These are phyloP conservation scores for Oxytropis ochrocephala DNA, from an alignment of 306 rosid genomes.

Conservation along the genomic window DNA sequence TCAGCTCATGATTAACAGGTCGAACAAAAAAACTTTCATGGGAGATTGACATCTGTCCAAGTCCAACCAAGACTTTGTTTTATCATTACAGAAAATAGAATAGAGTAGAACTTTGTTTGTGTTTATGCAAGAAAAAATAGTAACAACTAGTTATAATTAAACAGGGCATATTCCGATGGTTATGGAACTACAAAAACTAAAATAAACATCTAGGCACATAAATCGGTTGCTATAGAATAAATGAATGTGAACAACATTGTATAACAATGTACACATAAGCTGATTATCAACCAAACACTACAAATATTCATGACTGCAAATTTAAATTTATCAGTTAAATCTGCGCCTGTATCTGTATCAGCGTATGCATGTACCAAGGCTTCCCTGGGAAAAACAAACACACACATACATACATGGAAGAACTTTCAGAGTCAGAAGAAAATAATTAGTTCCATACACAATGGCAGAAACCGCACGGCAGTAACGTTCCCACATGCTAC, in stretches of 20 bases:
- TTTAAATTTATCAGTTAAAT: not conserved
- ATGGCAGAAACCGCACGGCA: slow-evolving; percentile 92
- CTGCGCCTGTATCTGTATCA: not conserved
- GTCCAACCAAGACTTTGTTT: no score
- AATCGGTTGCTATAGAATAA: not conserved
- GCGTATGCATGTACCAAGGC: not conserved
- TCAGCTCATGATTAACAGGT: not conserved
- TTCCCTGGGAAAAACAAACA: not conserved
- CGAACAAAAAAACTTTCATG: not conserved
- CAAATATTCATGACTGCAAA: not conserved
- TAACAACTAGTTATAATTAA: not conserved
- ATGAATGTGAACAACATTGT: slow-evolving; percentile 3
- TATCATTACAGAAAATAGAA: not conserved
- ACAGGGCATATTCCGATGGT: not conserved
- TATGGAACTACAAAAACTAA: not conserved
- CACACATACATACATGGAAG: not conserved
- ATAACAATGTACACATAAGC: not conserved
- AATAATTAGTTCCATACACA: slow-evolving; percentile 48
- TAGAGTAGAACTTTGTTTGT: slow-evolving; percentile 4
- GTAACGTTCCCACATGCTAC: slow-evolving; percentile 97
- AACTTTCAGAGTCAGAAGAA: slow-evolving; percentile 7
- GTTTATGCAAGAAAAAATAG: slow-evolving; percentile 1
- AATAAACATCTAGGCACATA: not conserved
- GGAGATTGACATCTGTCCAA: no score
- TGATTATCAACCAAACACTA: not conserved